Percentiles rank a stretch among this genome's conserved stretches.
These are phyloP conservation scores for Lathyrus sativus DNA, from an alignment of 306 rosid species.

Conservation along the genomic window DNA sequence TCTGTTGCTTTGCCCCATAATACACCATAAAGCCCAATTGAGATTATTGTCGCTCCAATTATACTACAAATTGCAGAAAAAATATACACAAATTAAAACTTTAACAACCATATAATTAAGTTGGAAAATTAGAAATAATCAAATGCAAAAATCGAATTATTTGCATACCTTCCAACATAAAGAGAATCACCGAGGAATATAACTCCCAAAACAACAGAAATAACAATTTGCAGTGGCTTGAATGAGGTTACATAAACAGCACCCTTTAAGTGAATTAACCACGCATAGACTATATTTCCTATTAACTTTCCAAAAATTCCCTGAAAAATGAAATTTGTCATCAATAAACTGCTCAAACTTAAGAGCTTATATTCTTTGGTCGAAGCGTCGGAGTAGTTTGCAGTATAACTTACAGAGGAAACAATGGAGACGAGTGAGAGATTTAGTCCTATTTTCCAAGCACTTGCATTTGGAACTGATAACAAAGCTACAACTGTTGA, in stretches of 20 bases:
- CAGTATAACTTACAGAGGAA: conserved; percentile 66
- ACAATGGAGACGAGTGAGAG: conserved; percentile 65
- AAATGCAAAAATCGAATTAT: too few relatives aligned
- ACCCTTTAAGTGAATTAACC: conserved; percentile 78
- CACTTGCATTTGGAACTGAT: conserved; percentile 58
- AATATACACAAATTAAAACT: neutral
- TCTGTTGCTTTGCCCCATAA: conserved; percentile 89
- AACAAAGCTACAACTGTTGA: conserved; percentile 55
- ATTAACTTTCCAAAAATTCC: conserved; percentile 72
- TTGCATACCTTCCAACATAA: conserved; percentile 73
- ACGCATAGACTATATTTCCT: conserved; percentile 61
- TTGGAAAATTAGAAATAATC: neutral
- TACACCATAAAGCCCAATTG: conserved; percentile 80
- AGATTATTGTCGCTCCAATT: neutral
- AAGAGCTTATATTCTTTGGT: neutral
- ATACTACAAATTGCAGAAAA: too few relatives aligned
- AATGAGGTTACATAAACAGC: conserved; percentile 73
- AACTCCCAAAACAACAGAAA: conserved; percentile 75
- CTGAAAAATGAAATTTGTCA: conserved; percentile 35
- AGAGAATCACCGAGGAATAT: conserved; percentile 77
- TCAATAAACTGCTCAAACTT: neutral
- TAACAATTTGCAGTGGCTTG: conserved; percentile 79
- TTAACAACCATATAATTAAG: neutral
- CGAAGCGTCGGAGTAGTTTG: neutral
- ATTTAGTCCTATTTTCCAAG: conserved; percentile 66